Conservation (phyloP, 768 basidiomycete species). For the Pisolithus albus region DNA sequence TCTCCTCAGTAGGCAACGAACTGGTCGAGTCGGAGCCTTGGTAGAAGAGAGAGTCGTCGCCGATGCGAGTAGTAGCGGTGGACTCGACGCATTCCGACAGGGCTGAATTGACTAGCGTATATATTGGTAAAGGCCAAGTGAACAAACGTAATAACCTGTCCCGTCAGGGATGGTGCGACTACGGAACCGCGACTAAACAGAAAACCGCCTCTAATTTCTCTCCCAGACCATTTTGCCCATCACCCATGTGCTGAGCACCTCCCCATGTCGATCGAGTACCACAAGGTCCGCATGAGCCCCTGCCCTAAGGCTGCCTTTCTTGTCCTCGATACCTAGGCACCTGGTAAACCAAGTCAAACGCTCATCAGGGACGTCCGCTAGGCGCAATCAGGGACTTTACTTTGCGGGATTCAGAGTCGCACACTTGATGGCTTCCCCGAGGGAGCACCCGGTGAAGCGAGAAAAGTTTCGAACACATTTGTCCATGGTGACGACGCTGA, state of each 20-base stretch:
- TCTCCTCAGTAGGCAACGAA: too few relatives aligned
- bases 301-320: constrained; percentile 72
- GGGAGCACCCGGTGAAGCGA: constrained; percentile 73
- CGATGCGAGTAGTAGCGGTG: too few relatives aligned
- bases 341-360: constrained; percentile 26
- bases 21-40: too few relatives aligned
- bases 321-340: constrained; percentile 70
- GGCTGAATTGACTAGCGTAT: too few relatives aligned
- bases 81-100: too few relatives aligned
- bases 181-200: not conserved
- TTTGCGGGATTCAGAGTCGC: constrained; percentile 82
- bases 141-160: too few relatives aligned
- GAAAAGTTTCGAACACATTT: constrained; percentile 83
- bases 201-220: constrained; percentile 14
- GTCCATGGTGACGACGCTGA: constrained; percentile 73
- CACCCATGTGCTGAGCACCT: constrained; percentile 69
- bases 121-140: too few relatives aligned
- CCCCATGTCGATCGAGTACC: constrained; percentile 62
- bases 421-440: constrained; percentile 80
- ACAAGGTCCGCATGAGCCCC: constrained; percentile 87
- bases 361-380: not conserved
- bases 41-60: too few relatives aligned
- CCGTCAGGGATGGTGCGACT: too few relatives aligned
- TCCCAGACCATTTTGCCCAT: constrained; percentile 68
- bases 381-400: constrained; percentile 29